phyloP scores from a whole-genome alignment of 2,329 filamentous ascomycete genomes.

The Venturia effusa region DNA sequence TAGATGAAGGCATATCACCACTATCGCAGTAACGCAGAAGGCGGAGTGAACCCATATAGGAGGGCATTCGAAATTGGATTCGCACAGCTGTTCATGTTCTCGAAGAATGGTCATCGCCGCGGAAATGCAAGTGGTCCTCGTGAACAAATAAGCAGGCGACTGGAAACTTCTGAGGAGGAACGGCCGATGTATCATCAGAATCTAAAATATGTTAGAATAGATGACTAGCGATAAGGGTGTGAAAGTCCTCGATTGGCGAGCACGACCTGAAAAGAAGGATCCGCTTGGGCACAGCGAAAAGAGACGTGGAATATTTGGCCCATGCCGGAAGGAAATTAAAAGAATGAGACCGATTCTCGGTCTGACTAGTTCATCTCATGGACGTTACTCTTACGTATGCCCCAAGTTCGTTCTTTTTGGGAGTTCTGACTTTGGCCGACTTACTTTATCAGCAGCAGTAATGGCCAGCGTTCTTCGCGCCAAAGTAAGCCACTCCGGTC shows the following conservation, averaged over 20 bases:
- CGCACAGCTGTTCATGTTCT: slow-evolving; percentile 5
- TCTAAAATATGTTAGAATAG: neutral
- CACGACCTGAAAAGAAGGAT: neutral
- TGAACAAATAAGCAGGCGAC: slow-evolving; percentile 4
- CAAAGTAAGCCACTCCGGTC: neutral
- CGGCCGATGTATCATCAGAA: slow-evolving; percentile 4
- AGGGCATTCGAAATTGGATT: neutral
- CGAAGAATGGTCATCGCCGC: slow-evolving; percentile 4
- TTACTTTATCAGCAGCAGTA: slow-evolving; percentile 5
- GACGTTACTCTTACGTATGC: neutral
- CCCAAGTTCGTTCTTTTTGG: neutral
- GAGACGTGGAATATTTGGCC: neutral
- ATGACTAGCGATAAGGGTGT: neutral
- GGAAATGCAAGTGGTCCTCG: neutral
- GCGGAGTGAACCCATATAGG: slow-evolving; percentile 2
- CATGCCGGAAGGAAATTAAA: neutral
- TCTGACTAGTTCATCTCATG: no score
- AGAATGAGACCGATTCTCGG: neutral
- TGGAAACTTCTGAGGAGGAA: slow-evolving; percentile 4
- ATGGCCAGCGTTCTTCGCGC: slow-evolving; percentile 7
- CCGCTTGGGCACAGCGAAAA: neutral
- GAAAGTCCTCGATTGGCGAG: neutral
- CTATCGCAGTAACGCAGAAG: slow-evolving; percentile 5
- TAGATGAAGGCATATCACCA: neutral
- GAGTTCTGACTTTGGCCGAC: neutral